Conservation (phyloP, 2,329 filamentous ascomycete genomes). For the Trichoderma sp. region DNA sequence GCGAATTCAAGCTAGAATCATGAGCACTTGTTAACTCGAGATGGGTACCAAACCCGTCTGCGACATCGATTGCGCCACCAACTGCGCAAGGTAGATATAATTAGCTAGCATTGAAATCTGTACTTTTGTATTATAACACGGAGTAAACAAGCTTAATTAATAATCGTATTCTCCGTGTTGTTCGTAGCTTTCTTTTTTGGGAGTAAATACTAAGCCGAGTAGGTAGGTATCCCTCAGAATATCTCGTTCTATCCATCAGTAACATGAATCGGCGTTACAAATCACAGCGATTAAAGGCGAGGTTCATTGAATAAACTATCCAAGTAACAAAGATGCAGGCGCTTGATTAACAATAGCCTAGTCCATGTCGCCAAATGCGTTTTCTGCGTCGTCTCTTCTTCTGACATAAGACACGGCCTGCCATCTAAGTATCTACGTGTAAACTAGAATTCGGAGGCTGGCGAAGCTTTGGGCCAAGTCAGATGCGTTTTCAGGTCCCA, state of each 20-base stretch:
- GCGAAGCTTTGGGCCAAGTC: not conserved
- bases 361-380: not conserved
- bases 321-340: not conserved
- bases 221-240: too few relatives aligned
- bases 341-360: not conserved
- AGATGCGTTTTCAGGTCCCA: too few relatives aligned
- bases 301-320: not conserved
- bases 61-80: not conserved
- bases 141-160: not conserved
- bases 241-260: not conserved
- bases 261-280: not conserved
- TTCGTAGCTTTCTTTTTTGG: not conserved
- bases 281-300: not conserved
- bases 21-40: not conserved
- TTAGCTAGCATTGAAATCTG: not conserved
- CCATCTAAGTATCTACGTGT: not conserved
- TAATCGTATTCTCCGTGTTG: not conserved
- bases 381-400: not conserved
- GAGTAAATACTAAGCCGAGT: not conserved
- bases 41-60: not conserved
- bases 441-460: not conserved
- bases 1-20: not conserved
- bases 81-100: not conserved
- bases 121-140: not conserved
- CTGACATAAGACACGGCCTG: not conserved